phyloP scores from a whole-genome alignment of 371 early-diverging fungal genomes.

The Haplosporangium sp. region DNA sequence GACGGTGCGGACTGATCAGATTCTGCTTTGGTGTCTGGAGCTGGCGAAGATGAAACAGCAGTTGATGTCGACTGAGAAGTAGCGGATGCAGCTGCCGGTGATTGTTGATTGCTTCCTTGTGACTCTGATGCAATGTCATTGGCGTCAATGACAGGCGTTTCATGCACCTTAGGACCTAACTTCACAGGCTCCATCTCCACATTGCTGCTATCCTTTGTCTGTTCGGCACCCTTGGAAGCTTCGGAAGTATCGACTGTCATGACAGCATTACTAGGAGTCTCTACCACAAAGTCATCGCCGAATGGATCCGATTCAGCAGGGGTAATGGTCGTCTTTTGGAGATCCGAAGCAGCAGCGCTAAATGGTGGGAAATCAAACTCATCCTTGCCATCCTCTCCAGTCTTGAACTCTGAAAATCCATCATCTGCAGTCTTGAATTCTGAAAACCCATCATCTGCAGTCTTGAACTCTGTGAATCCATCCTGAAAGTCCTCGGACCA shows the following conservation, averaged over 20 bases:
- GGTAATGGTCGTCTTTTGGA: neutral
- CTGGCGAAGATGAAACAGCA: neutral
- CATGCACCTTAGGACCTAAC: conserved; percentile 20
- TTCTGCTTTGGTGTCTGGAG: neutral
- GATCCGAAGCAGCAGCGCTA: conserved; percentile 11
- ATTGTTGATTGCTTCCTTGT: neutral
- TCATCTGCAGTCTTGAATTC: conserved; percentile 41
- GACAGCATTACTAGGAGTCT: neutral
- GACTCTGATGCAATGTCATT: neutral
- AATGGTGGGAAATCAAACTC: conserved; percentile 50
- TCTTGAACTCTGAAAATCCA: conserved; percentile 36
- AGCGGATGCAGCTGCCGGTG: neutral
- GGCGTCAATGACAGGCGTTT: neutral
- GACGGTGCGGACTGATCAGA: no score
- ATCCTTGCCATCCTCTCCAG: conserved; percentile 23
- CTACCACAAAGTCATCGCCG: conserved; percentile 9
- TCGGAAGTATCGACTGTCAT: neutral
- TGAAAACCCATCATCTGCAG: conserved; percentile 38
- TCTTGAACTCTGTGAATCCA: conserved; percentile 47
- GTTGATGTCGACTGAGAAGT: neutral
- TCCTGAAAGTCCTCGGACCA: conserved; percentile 50
- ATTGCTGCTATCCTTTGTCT: neutral
- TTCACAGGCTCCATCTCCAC: conserved; percentile 12
- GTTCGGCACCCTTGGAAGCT: neutral
- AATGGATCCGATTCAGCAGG: conserved; percentile 17